Evolutionary conservation across 192 early-diverging fungal genomes (phyloP).

Genomic region (Gigaspora rosea): DNA sequence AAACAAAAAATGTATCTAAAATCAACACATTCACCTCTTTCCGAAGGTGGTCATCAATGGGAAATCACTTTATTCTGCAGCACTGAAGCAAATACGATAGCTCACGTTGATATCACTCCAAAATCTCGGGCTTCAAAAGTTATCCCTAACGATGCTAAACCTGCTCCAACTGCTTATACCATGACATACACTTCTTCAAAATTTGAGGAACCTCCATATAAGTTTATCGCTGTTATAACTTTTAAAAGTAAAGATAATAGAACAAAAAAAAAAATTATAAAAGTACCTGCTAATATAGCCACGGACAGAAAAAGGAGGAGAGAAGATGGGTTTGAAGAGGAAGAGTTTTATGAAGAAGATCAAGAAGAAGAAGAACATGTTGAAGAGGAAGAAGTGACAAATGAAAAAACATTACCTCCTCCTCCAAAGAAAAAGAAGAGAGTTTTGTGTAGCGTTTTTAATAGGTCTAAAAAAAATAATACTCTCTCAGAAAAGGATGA

Average conservation of each 20-base stretch:
- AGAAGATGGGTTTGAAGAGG: conserved; percentile 10
- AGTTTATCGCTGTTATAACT: conserved; percentile 20
- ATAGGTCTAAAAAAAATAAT: too few species aligned
- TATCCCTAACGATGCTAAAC: conserved; percentile 31
- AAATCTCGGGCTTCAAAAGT: conserved; percentile 18
- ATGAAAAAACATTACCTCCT: too few species aligned
- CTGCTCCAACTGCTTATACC: conserved; percentile 23
- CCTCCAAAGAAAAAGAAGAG: too few species aligned
- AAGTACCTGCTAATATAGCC: conserved; percentile 30
- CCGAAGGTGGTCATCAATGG: conserved; percentile 27
- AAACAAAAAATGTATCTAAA: conserved; percentile 30
- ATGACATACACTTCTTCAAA: conserved; percentile 24
- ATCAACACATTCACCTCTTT: conserved; percentile 25
- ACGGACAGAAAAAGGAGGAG: conserved; percentile 30
- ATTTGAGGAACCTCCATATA: conserved; percentile 14
- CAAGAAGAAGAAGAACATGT: not conserved
- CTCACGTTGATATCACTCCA: conserved; percentile 15
- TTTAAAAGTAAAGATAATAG: not conserved
- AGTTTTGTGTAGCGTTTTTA: too few species aligned
- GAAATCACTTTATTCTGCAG: conserved; percentile 32
- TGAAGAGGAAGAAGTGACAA: too few species aligned
- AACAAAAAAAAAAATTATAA: conserved; percentile 10
- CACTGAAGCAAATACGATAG: conserved; percentile 25
- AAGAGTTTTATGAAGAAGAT: not conserved
- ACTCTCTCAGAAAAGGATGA: too few species aligned